Conservation (phyloP, 805 yeast species). For the Kluyveromyces starmeri region DNA sequence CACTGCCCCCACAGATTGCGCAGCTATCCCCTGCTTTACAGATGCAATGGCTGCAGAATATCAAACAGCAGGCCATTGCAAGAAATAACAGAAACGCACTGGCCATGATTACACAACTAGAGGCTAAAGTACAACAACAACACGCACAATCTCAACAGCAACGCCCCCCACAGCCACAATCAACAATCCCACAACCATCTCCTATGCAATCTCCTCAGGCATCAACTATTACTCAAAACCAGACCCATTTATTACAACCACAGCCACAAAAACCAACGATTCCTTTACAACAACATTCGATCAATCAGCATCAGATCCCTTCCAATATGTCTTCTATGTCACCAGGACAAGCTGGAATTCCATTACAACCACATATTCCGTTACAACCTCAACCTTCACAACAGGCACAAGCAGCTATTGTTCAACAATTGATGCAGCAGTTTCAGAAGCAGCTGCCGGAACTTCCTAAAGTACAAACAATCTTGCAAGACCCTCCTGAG, state of each 20-base stretch:
- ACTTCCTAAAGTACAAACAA: constrained; percentile 21
- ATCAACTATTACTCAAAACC: constrained; percentile 9
- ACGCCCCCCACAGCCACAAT: constrained; percentile 9
- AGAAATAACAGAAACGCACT: constrained; percentile 27
- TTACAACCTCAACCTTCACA: constrained; percentile 8
- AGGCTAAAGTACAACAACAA: constrained; percentile 21
- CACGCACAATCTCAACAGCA: constrained; percentile 8
- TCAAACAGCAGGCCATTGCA: constrained; percentile 27
- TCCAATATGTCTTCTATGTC: constrained; percentile 4
- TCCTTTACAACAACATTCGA: constrained; percentile 17
- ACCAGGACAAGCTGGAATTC: constrained; percentile 2
- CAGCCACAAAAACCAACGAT: constrained; percentile 24
- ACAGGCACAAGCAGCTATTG: constrained; percentile 6
- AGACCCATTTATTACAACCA: constrained; percentile 15
- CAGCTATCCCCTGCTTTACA: constrained; percentile 27
- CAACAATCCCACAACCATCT: constrained; percentile 8
- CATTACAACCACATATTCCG: background rate
- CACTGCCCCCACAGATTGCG: constrained; percentile 29
- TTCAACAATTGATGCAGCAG: constrained; percentile 4
- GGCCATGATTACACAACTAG: constrained; percentile 24
- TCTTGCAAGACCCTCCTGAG: constrained; percentile 31
- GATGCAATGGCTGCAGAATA: constrained; percentile 23
- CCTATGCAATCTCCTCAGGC: constrained; percentile 13
- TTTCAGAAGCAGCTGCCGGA: constrained; percentile 18
- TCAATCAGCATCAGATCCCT: too few species aligned